Base-by-base conservation (phyloP, 1,284 basidiomycete species). In the Phaffia rhodozyma region DNA sequence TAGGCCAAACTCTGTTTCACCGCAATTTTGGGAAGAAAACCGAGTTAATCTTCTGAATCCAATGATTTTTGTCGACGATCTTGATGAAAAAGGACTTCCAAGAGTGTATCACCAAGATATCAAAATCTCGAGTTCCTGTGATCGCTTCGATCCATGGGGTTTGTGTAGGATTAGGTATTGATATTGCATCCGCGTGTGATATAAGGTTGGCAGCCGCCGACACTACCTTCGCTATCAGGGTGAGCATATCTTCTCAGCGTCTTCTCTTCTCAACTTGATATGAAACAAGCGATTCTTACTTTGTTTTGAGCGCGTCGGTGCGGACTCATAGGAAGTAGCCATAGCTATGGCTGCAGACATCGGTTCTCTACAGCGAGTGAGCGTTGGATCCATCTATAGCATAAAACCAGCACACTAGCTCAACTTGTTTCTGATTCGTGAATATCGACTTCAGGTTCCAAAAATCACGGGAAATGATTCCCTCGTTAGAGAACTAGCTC, bases 281-380 rank as follows among this genome's bases (percentile, higher is more conserved):
- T 27, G 52, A 27, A 53, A 27, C 18, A 38, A 27, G 9, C 34
- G 55, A 7, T 43, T 43, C 13, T 16, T 16, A 43, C 5, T 11
- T 11, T 43, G 38, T 2, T 11, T 43, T 11, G 18, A 32, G 56
- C 25, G 18, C 55, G 13, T 29, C 23, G n/a, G 50, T 5, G 7
- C 23, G 20, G 57, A 30, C 30, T 30, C 55, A 32, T 71, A 90
- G 88, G 91, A 97, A 80, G 87, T 91, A 9, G 89, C 92, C 71
- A 83, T 91, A 9, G 91, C 89, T 0, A 79, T 96, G 0, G 91
- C 91, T 2, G 88, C 92, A 1, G 92, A 96, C 73, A 86, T 94
- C 57, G 92, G 92, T 2, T 86, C 89, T 0, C 81, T 97, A 20
- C 89, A 92, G 43, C 84, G 87, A 50, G 50, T 64, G 11, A 53